Percentiles rank a stretch among this genome's conserved stretches.
These are phyloP conservation scores for Andrographis paniculata DNA, from an alignment of 305 asterid genomes.

Conservation along the genomic window DNA sequence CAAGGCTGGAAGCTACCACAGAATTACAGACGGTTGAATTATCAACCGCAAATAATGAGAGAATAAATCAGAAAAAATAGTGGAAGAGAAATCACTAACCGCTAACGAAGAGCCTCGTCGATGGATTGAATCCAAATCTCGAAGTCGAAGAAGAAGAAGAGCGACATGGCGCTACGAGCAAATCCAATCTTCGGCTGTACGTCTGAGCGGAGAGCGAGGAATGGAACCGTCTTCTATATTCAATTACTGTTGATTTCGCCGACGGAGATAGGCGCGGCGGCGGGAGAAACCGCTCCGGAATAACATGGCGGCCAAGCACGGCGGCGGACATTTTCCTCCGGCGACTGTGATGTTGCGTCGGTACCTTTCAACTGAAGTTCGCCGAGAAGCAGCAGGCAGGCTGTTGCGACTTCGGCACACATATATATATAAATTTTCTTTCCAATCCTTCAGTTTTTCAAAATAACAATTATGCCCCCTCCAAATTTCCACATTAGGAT, in stretches of 20 bases:
- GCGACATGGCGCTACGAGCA: slow-evolving; percentile 25
- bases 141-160: slow-evolving; percentile 27
- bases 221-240: slow-evolving; percentile 9
- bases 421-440: too few species aligned
- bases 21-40: too few species aligned
- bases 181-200: slow-evolving; percentile 14
- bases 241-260: neutral
- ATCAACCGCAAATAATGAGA: slow-evolving; percentile 2
- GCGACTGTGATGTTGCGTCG: too few species aligned
- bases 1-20: too few species aligned
- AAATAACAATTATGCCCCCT: too few species aligned
- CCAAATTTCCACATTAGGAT: too few species aligned
- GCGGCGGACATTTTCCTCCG: slow-evolving; percentile 27
- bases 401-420: too few species aligned
- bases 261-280: slow-evolving; percentile 15
- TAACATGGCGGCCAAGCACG: slow-evolving; percentile 22
- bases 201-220: slow-evolving; percentile 9
- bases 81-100: slow-evolving; percentile 30
- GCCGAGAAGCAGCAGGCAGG: too few species aligned
- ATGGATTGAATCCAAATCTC: slow-evolving; percentile 25
- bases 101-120: slow-evolving; percentile 64
- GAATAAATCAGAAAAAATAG: neutral
- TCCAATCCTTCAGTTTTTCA: too few species aligned
- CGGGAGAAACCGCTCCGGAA: slow-evolving; percentile 19
- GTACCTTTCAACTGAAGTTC: too few species aligned